Evolutionary conservation across 2,329 filamentous ascomycete species (phyloP).

Genomic region (Nemania sp.): DNA sequence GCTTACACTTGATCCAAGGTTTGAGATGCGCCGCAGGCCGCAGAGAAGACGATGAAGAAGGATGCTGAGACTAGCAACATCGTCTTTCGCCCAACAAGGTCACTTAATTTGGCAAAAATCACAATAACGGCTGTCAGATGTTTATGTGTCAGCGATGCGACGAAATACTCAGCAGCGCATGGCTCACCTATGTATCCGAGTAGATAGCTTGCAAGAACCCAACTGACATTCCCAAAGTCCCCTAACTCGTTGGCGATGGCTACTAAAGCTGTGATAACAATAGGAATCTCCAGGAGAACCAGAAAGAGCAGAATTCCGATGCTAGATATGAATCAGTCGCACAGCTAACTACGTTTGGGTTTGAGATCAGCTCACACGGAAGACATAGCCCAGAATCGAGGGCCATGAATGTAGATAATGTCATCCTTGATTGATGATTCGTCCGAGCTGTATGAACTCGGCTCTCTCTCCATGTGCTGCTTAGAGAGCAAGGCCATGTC

Average conservation of each 20-base stretch:
- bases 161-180: too few species aligned
- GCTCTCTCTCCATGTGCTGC: too few species aligned
- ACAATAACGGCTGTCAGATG: neutral
- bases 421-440: too few species aligned
- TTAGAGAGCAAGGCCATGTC: too few species aligned
- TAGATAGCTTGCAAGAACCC: constrained; percentile 27
- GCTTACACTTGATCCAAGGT: too few species aligned
- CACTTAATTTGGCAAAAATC: neutral
- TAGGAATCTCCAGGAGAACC: constrained; percentile 11
- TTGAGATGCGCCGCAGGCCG: neutral
- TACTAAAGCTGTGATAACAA: constrained; percentile 18
- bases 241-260: constrained; percentile 22
- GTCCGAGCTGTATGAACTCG: too few species aligned
- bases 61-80: neutral
- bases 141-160: neutral
- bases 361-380: too few species aligned
- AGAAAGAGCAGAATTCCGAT: too few species aligned
- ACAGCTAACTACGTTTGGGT: too few species aligned
- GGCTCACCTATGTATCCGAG: constrained; percentile 19
- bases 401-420: too few species aligned
- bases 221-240: constrained; percentile 13
- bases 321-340: too few species aligned
- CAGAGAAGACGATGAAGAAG: neutral
- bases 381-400: too few species aligned
- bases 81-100: neutral